A percentile compares a stretch with the other conserved stretches of the same genome.
Conservation (phyloP, 139 green algal genomes). For the Picochlorum sp. region DNA sequence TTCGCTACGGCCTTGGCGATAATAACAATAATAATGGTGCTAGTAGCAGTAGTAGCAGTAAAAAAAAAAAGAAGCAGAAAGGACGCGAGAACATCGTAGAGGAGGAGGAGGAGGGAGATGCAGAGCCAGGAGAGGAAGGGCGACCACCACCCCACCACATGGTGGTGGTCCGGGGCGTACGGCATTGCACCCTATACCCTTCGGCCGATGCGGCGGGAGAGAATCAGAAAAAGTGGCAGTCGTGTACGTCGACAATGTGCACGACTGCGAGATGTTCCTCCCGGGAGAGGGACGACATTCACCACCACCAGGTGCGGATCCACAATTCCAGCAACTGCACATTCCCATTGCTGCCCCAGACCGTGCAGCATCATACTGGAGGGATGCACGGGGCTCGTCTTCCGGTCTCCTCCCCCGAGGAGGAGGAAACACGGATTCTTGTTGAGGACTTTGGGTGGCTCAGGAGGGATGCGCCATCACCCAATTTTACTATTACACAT, state of each 20-base stretch:
- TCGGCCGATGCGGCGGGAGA: too few species aligned
- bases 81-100: too few species aligned
- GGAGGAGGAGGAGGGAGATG: too few species aligned
- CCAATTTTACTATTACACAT: background rate
- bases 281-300: conserved; percentile 11
- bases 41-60: too few species aligned
- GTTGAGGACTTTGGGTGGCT: background rate
- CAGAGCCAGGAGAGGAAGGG: too few species aligned
- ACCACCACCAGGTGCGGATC: conserved; percentile 51
- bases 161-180: too few species aligned
- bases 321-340: conserved; percentile 40
- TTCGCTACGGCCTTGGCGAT: background rate
- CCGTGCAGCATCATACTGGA: background rate
- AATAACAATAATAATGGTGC: too few species aligned
- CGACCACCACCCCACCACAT: too few species aligned
- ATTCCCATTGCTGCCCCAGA: conserved; percentile 41
- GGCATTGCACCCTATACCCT: too few species aligned
- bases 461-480: background rate
- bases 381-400: background rate
- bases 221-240: background rate
- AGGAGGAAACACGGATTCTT: too few species aligned
- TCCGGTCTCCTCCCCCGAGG: background rate
- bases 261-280: conserved; percentile 5
- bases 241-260: background rate
- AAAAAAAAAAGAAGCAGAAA: too few species aligned